These are phyloP conservation scores for Zymoseptoria ardabiliae DNA, from an alignment of 2,329 filamentous ascomycete genomes.

Conservation along the genomic window DNA sequence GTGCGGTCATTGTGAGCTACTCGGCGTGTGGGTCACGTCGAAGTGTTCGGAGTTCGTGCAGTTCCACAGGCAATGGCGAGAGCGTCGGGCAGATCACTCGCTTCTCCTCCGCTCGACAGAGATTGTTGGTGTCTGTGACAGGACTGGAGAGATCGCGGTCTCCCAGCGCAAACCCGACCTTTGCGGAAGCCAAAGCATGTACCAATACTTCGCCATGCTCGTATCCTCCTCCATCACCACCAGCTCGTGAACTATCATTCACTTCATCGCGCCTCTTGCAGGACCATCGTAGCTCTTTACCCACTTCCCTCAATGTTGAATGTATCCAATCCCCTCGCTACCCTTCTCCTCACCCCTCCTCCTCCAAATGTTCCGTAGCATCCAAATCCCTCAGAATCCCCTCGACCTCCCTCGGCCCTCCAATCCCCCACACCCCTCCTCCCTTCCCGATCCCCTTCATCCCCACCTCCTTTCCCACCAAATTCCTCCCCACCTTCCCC, in stretches of 20 bases:
- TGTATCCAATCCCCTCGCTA: not conserved
- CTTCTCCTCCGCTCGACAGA: no score
- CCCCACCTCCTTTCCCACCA: constrained; percentile 92
- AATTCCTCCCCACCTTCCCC: constrained; percentile 84
- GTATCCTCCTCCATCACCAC: no score
- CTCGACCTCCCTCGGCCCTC: constrained; percentile 57
- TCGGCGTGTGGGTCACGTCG: no score
- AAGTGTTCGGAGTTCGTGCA: no score
- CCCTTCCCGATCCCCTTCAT: constrained; percentile 79
- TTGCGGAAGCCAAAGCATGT: no score
- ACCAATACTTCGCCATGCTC: no score
- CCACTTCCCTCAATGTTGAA: not conserved
- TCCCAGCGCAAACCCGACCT: no score
- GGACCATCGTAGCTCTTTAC: not conserved
- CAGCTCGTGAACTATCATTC: not conserved
- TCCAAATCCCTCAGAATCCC: constrained; percentile 40
- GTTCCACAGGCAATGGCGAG: no score
- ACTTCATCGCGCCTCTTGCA: not conserved
- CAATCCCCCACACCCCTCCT: constrained; percentile 88
- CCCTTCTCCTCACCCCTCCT: constrained; percentile 24
- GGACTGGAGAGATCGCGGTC: no score
- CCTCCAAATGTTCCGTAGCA: constrained; percentile 36
- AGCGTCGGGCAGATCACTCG: no score
- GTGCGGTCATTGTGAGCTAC: no score
- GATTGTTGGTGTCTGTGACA: no score